Evolutionary conservation across 116 monocot genomes (phyloP).

Genomic region (Phalaenopsis hybrid): DNA sequence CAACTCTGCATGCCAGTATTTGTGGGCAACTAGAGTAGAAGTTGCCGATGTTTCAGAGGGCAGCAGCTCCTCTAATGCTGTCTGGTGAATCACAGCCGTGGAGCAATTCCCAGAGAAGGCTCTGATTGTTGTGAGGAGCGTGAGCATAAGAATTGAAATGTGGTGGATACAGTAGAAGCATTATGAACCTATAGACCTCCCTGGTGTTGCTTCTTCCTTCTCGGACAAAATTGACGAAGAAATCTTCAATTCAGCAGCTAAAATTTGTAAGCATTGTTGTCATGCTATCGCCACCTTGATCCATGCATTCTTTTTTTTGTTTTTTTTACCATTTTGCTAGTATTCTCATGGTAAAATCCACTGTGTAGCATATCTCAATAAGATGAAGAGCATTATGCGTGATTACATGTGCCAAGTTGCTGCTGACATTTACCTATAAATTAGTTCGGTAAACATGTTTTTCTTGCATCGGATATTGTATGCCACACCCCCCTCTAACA

Average conservation of each 20-base stretch:
- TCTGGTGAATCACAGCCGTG: slow-evolving; percentile 95
- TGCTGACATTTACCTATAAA: no score
- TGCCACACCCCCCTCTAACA: no score
- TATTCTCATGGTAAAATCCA: no score
- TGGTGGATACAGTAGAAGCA: slow-evolving; percentile 94
- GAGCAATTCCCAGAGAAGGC: slow-evolving; percentile 92
- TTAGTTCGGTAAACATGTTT: no score
- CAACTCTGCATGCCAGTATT: slow-evolving; percentile 78
- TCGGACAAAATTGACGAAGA: slow-evolving; percentile 86
- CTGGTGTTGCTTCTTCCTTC: slow-evolving; percentile 69
- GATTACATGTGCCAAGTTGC: no score
- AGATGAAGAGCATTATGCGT: no score
- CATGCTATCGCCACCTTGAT: no score
- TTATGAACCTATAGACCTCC: slow-evolving; percentile 64
- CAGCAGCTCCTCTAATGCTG: slow-evolving; percentile 94
- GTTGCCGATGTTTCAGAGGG: slow-evolving; percentile 98
- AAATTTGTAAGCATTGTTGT: slow-evolving; percentile 62
- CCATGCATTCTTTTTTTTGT: neutral
- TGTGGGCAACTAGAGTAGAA: slow-evolving; percentile 93
- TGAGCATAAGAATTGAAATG: slow-evolving; percentile 59
- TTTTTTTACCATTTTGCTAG: neutral
- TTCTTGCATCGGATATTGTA: no score
- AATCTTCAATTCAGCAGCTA: slow-evolving; percentile 97
- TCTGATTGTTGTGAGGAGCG: slow-evolving; percentile 44
- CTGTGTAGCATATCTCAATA: no score